Percentiles rank a stretch among this genome's conserved stretches.
Evolutionary conservation across 2,329 filamentous ascomycete species (phyloP).

Genomic region (Intubia oerlemansii): DNA sequence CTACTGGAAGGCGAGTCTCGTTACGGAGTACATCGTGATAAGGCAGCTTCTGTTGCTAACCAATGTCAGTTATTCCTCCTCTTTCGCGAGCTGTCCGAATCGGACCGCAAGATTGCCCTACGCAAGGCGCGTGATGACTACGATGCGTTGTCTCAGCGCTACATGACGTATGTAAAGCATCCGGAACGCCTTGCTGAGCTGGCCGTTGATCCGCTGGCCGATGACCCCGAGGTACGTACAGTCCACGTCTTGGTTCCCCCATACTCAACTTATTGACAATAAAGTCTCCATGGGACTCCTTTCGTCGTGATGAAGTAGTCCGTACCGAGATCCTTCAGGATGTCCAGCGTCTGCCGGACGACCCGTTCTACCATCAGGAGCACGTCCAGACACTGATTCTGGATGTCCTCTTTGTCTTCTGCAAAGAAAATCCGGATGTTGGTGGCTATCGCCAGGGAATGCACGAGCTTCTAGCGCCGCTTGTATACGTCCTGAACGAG

Average conservation of each 20-base stretch:
- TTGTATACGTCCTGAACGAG: constrained; percentile 63
- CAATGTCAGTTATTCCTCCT: constrained; percentile 70
- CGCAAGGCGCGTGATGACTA: constrained; percentile 55
- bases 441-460: constrained; percentile 94
- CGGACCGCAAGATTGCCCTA: constrained; percentile 48
- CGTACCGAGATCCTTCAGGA: constrained; percentile 85
- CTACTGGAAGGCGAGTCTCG: constrained; percentile 67
- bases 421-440: constrained; percentile 70
- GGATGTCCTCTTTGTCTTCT: constrained; percentile 84
- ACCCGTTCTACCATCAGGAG: constrained; percentile 68
- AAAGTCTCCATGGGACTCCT: constrained; percentile 77
- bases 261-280: neutral
- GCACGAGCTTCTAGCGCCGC: constrained; percentile 85
- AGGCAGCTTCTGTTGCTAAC: no score
- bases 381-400: constrained; percentile 61
- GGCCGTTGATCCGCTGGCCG: constrained; percentile 62
- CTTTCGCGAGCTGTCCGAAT: constrained; percentile 42
- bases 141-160: constrained; percentile 49
- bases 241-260: constrained; percentile 8
- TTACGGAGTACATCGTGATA: no score
- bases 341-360: constrained; percentile 82
- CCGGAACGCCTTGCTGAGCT: constrained; percentile 56
- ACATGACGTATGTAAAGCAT: constrained; percentile 64
- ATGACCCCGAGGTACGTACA: constrained; percentile 39
- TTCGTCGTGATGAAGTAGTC: constrained; percentile 64